Base-by-base conservation (phyloP, 768 basidiomycete species). In the Psilocybe cubensis region DNA sequence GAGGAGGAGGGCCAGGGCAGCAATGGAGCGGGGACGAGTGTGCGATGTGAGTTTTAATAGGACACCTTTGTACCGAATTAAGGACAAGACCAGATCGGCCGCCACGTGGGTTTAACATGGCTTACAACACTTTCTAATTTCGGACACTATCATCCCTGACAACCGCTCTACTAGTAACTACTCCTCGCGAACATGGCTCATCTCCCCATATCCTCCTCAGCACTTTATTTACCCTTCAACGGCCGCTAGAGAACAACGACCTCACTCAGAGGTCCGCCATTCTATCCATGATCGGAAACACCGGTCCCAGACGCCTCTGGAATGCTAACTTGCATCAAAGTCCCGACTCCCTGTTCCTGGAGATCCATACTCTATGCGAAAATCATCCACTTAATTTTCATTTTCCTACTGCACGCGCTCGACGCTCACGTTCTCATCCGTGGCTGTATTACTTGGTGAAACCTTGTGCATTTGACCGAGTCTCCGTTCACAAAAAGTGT, bases 41-140 rank as follows among this genome's bases (percentile, higher is more conserved):
- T 42, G 31, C 7, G 28, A 38, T 60, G 57, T 54, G 56, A 62
- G 42, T 64, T 67, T 70, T 69, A 66, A 70, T 65, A 67, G 54
- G 24, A 40, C 38, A 35, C 28, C 60, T 62, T 66, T 66, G 61
- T 64, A 49, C 68, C 66, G 50, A 57, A 73, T 69, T 49, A 53
- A 66, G 67, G 60, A 68, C 64, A 71, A 70, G 66, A 68, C 46
- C 62, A 38, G 54, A 59, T 54, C 46, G 56, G 43, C 40, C 58
- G 49, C 70, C 72, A 72, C 70, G 70, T 68, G 70, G 63, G 50
- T 46, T 18, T 57, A 57, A 56, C 49, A 46, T 56, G 60, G 54
- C 46, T 60, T 59, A 71, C 71, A 66, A 68, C 53, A 61, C 55
- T 56, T 62, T 69, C 71, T 62, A 66, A 66, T 72, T 56, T 63